Percentiles rank a stretch among this genome's conserved stretches.
phyloP scores from a whole-genome alignment of 2,329 filamentous ascomycete genomes.

The Phaeomoniella chlamydospora region DNA sequence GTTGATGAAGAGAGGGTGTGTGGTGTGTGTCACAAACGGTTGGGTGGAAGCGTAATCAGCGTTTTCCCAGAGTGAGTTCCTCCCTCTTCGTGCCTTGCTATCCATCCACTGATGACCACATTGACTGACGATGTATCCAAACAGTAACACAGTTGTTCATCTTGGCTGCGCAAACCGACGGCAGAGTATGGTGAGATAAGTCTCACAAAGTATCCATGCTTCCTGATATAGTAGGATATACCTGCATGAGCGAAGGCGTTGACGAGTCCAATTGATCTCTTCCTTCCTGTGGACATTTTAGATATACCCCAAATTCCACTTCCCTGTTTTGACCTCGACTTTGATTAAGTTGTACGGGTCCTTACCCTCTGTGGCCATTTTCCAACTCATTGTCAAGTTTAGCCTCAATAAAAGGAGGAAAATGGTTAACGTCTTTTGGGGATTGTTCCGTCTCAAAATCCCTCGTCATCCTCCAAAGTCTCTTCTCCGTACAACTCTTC shows the following conservation, averaged over 20 bases:
- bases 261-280: not conserved
- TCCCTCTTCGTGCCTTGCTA: not conserved
- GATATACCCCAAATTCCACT: not conserved
- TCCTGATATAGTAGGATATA: not conserved
- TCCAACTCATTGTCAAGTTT: too few species aligned
- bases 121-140: slow-evolving; percentile 5
- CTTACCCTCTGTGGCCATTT: not conserved
- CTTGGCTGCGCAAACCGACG: slow-evolving; percentile 55
- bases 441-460: not conserved
- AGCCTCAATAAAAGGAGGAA: too few species aligned
- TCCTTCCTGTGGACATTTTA: not conserved
- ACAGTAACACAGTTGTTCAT: slow-evolving; percentile 52
- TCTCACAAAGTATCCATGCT: not conserved
- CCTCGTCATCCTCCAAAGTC: slow-evolving; percentile 48
- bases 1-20: slow-evolving; percentile 83
- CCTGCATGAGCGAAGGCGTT: not conserved
- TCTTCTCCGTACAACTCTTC: slow-evolving; percentile 71
- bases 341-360: not conserved
- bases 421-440: too few species aligned
- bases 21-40: slow-evolving; percentile 80
- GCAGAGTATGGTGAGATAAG: slow-evolving; percentile 5
- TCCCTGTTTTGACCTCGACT: not conserved
- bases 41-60: slow-evolving; percentile 81
- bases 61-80: slow-evolving; percentile 65
- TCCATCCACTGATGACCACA: not conserved